These are phyloP conservation scores for Ophiorrhiza pumila DNA, from an alignment of 257 asterid genomes.

Conservation along the genomic window DNA sequence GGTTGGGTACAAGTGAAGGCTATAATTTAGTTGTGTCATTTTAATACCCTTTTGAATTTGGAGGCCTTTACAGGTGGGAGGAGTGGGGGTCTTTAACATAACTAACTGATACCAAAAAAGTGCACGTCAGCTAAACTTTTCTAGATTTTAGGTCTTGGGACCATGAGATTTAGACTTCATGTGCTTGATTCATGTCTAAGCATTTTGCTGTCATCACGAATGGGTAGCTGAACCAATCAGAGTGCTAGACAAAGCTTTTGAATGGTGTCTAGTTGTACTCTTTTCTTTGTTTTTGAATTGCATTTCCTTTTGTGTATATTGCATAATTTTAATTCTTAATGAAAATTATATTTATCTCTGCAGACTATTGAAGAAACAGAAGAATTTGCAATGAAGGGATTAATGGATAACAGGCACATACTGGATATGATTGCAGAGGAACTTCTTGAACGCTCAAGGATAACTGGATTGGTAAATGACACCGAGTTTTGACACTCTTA, in stretches of 20 bases:
- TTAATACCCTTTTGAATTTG: neutral
- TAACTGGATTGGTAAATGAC: constrained; percentile 79
- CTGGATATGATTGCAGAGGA: constrained; percentile 62
- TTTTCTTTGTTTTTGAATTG: constrained; percentile 16
- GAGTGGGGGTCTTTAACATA: neutral
- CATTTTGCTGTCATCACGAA: neutral
- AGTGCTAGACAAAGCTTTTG: neutral
- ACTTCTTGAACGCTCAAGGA: constrained; percentile 69
- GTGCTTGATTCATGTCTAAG: neutral
- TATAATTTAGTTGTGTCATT: neutral
- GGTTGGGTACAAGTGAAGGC: neutral
- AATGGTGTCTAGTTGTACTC: too few relatives aligned
- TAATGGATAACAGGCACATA: constrained; percentile 72
- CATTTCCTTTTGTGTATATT: constrained; percentile 12
- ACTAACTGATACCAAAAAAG: neutral
- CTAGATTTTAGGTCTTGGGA: neutral
- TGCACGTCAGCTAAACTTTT: neutral
- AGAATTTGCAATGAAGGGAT: constrained; percentile 89
- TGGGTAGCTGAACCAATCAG: neutral
- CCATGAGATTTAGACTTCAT: neutral
- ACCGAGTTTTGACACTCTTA: constrained; percentile 11
- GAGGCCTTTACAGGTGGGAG: neutral
- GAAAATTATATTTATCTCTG: constrained; percentile 10
- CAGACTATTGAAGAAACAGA: constrained; percentile 96
- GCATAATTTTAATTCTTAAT: neutral